Base-by-base conservation (phyloP, 2,329 filamentous ascomycete species). In the Diaporthe nobilis region DNA sequence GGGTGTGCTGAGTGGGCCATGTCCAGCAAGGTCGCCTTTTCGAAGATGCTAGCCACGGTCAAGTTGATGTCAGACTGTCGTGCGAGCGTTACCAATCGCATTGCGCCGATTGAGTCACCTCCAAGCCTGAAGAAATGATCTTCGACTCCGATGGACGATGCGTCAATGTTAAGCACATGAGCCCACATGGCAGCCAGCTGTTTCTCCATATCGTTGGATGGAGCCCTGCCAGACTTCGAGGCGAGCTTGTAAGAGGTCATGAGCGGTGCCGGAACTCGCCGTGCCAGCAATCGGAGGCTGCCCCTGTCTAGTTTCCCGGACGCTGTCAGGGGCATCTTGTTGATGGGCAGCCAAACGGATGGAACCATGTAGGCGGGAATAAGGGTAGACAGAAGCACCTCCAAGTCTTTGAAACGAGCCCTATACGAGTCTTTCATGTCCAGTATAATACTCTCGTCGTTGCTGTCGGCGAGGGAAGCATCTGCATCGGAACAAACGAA, bases 61-160 rank as follows among this genome's bases (percentile, higher is more conserved):
- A 89, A 77, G 0, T 82, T 75, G 6, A 89, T 77, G 6, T 83
- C 83, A 17, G 81, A 79, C 3, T 82, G 82, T 71, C 86, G 83
- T 6, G 87, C 86, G 22, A 84, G 82, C 1, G 87, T 84, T 1
- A 88, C 86, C 4, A 90, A 82, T 72, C 83, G 86, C 88, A 90
- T 90, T 2, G 88, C 88, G n/a, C 85, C 82, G 2, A 90, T 82
- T 0, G 88, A 90, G 80, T 90, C 88, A 9, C 88, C 87, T 0
- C 87, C 88, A 0, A 89, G 82, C 1, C 82, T 82, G 78, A 89
- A 87, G 82, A 89, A 89, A 80, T 84, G 86, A 78, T 86, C 85
- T 10, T 83, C 80, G 2, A 82, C 80, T 20, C 82, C 82, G 15
- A 87, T 77, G 75, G 68, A 22, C 31, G 39, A 65, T 53, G 68